Evolutionary conservation across 192 early-diverging fungal genomes (phyloP).

Genomic region (Backusella mclennaniae): DNA sequence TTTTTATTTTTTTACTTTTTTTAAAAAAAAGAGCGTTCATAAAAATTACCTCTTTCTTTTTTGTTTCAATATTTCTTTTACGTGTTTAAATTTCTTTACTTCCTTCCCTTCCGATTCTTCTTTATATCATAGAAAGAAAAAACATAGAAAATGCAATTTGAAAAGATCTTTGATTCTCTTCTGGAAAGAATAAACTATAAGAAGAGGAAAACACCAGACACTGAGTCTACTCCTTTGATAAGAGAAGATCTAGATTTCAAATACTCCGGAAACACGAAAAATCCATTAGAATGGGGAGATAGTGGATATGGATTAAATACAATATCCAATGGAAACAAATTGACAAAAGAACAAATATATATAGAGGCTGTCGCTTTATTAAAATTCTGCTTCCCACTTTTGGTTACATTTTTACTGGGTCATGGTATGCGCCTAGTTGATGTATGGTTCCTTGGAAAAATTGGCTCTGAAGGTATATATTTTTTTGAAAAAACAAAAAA

Average conservation of each 20-base stretch:
- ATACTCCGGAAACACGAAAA: not conserved
- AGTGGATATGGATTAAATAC: not conserved
- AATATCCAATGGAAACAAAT: not conserved
- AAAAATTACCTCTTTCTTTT: not conserved
- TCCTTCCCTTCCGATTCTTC: not conserved
- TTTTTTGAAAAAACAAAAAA: not conserved
- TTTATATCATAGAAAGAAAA: not conserved
- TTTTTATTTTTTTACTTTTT: not conserved
- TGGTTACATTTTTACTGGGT: conserved; percentile 21
- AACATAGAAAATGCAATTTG: not conserved
- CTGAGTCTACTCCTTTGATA: not conserved
- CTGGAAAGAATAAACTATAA: not conserved
- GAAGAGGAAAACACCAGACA: not conserved
- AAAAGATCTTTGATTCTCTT: not conserved
- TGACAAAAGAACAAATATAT: not conserved
- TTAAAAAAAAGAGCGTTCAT: not conserved
- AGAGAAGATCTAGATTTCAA: not conserved
- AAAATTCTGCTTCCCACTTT: conserved; percentile 7
- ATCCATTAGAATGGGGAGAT: not conserved
- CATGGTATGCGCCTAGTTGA: conserved; percentile 10
- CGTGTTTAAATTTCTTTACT: not conserved
- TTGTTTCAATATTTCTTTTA: not conserved
- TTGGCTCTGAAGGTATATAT: conserved; percentile 8
- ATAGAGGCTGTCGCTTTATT: conserved; percentile 7
- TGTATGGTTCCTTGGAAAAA: conserved; percentile 22